Evolutionary conservation across 2,329 filamentous ascomycete genomes (phyloP), one percentile per base, ranked within the genome.

Genomic region (Cladobotryum mycophilum): DNA sequence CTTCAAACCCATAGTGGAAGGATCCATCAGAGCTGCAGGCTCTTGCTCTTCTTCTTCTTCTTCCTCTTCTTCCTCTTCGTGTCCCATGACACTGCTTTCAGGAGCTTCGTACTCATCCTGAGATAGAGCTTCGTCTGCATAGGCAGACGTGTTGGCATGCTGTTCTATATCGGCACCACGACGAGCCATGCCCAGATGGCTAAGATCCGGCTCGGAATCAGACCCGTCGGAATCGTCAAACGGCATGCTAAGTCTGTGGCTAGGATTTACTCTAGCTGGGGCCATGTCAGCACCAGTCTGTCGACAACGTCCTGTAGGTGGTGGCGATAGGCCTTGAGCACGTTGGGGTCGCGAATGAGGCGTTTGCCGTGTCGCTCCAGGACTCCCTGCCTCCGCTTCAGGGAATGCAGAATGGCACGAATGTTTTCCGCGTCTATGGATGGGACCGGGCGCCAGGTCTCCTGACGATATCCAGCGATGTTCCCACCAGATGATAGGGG

Each of bases 1-100:
- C 65, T 90, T 91, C 55, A 92, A 73, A 41, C 84, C 68, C 51
- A 66, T 76, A 11, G 76, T 64, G 15, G 75, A 75, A 15, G 75
- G 69, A 13, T 81, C 72, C 50, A 83, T 75, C 47, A 84, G 79
- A 1, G 65, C 61, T 4, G 62, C 56, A 15, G 61, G 62, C 18
- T 70, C 69, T 30, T 72, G 68, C 6, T 68, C 65, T 3, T 67
- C 66, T 5, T 56, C 66, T 12, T 66, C 64, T 1, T 70, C 71
- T 11, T 68, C 64, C n/a, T 64, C 65, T 6, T 68, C 67, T 18
- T 70, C 69, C 3, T 69, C 67, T 2, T 67, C 64, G 4, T 60
- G 66, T 4, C 56, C 60, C 15, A 59, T 56, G 20, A 64, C 52
- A 48, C 62, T 64, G 3, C 57, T 61, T 30, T 65, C 61, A 22